Evolutionary conservation across 805 yeast species (phyloP).

Genomic region (Ogataea ganodermae): DNA sequence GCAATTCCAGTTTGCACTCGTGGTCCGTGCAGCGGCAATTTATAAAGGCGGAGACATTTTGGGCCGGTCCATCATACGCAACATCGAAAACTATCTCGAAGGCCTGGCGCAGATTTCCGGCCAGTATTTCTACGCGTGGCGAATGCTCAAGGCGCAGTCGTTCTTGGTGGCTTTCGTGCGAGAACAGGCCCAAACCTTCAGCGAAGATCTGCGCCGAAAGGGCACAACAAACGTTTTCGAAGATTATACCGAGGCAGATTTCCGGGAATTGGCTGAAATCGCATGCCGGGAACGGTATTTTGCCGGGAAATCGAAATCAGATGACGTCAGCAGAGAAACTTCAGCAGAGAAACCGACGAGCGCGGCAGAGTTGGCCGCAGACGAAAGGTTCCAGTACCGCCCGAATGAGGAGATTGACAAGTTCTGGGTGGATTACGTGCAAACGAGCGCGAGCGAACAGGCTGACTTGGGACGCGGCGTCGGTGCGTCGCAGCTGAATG

Average conservation of each 20-base stretch:
- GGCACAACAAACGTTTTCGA: constrained; percentile 19
- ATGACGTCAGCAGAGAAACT: too few species aligned
- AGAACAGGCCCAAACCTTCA: constrained; percentile 6
- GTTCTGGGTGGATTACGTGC: constrained; percentile 30
- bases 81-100: constrained; percentile 43
- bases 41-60: not conserved
- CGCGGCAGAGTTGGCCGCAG: not conserved
- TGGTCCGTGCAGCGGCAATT: constrained; percentile 32
- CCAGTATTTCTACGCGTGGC: constrained; percentile 68
- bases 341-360: not conserved
- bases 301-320: too few species aligned
- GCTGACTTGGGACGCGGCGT: not conserved
- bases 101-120: constrained; percentile 50
- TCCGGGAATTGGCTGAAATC: constrained; percentile 10
- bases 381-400: constrained; percentile 3
- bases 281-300: not conserved
- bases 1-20: constrained; percentile 31
- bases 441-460: not conserved
- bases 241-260: constrained; percentile 20
- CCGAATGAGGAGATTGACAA: constrained; percentile 24
- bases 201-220: not conserved
- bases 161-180: constrained; percentile 41
- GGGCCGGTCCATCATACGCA: constrained; percentile 30
- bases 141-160: constrained; percentile 59
- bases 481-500: not conserved